Conservation (phyloP, 768 basidiomycete species). For the Pisolithus orientalis region DNA sequence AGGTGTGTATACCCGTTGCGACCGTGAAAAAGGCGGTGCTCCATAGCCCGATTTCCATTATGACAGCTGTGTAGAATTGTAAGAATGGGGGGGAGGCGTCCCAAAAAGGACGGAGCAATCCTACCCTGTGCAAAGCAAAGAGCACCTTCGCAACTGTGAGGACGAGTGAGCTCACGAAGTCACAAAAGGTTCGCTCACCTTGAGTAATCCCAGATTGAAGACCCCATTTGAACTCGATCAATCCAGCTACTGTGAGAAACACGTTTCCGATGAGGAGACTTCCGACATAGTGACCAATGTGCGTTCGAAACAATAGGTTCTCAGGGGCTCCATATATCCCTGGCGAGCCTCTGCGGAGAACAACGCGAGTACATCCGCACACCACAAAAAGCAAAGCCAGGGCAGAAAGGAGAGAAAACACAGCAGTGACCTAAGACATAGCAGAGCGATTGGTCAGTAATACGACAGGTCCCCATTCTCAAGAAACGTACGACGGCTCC, state of each 20-base stretch:
- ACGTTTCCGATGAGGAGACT: constrained; percentile 58
- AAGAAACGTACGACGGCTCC: constrained; percentile 17
- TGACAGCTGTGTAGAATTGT: constrained; percentile 32
- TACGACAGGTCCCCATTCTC: background rate
- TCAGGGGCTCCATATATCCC: constrained; percentile 32
- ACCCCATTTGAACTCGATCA: constrained; percentile 50
- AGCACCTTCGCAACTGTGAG: constrained; percentile 28
- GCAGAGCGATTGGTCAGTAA: background rate
- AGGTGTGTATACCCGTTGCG: constrained; percentile 60
- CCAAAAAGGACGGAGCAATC: background rate
- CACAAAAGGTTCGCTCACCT: constrained; percentile 31
- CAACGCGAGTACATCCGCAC: constrained; percentile 43
- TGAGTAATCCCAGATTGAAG: constrained; percentile 35
- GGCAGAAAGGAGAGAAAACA: constrained; percentile 49
- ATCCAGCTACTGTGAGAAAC: constrained; percentile 44
- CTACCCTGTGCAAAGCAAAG: constrained; percentile 59
- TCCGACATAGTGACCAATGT: constrained; percentile 62
- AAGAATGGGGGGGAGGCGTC: background rate
- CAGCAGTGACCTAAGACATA: constrained; percentile 34
- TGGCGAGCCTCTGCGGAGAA: constrained; percentile 22
- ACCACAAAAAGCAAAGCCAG: constrained; percentile 47
- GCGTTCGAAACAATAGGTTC: constrained; percentile 63
- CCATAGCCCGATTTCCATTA: constrained; percentile 60
- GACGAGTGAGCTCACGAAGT: background rate
- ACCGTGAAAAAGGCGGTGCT: constrained; percentile 59